Base-by-base conservation (phyloP, 2,329 filamentous ascomycete species). In the Monosporascus sp. region DNA sequence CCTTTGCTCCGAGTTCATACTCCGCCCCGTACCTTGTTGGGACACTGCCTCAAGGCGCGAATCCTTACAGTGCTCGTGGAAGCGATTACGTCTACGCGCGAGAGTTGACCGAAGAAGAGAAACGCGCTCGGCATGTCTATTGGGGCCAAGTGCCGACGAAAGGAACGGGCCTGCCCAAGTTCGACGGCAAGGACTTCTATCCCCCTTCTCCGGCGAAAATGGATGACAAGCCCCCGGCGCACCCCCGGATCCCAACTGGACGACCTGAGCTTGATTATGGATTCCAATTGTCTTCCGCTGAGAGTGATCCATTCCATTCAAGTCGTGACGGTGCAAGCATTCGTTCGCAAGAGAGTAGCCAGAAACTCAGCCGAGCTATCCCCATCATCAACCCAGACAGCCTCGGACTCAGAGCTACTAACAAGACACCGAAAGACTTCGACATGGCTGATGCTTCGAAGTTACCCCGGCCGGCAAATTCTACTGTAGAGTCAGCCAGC, bases 111-210 rank as follows among this genome's bases (percentile, higher is more conserved):
- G 73, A 78, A 3, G 81, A 82, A 49, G 84, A 87, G 62, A 68
- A 78, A 46, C 77, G 78, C 51, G 80, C 84, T 57, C 78, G 82
- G 45, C 76, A 79, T 57, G 68, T 84, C 57, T 86, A 84, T 64
- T 86, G 82, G 80, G 81, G 79, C 9, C 78, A 79, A 44, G 76
- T 78, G 17, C 76, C 81, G 43, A 73, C 69, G 31, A 74, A 77
- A 58, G 72, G 78, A 48, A 74, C 71, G 37, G 79, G 81, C 2
- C 69, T 85, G 41, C 82, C 83, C 37, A 85, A 82, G 65, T 87
- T 83, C 60, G 82, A 86, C 58, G 82, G 84, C 24, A 84, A 82
- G 64, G 76, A 85, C 63, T 86, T 86, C 59, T 86, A 85, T 56
- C 80, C 78, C 31, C 70, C 80, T 3, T 84, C 82, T 0, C 79